Evolutionary conservation across 306 rosid species (phyloP).

Genomic region (Heteromeles arbutifolia): DNA sequence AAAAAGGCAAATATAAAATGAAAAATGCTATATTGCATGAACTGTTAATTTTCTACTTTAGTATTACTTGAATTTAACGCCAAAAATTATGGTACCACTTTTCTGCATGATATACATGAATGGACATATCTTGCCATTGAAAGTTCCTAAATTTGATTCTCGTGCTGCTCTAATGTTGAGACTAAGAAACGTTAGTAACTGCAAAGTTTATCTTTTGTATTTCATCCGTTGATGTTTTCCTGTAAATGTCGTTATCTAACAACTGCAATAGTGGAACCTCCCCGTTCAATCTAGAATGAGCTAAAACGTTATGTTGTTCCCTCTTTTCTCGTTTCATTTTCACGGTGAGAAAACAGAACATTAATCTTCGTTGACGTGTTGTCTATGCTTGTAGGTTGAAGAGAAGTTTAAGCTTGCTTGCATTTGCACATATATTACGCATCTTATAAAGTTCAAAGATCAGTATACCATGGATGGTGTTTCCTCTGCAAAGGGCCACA

Average conservation of each 20-base stretch:
- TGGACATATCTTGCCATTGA: not conserved
- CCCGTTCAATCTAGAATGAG: not conserved
- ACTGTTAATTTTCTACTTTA: not conserved
- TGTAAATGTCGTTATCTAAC: not conserved
- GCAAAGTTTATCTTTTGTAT: not conserved
- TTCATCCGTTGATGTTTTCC: not conserved
- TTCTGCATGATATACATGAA: not conserved
- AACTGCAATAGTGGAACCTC: not conserved
- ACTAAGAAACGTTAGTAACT: not conserved
- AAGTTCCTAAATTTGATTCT: not conserved
- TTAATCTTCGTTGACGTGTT: not conserved
- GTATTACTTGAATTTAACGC: not conserved
- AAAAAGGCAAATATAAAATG: too few species aligned
- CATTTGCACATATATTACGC: slow-evolving; percentile 67
- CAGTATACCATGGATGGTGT: slow-evolving; percentile 41
- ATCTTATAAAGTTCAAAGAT: slow-evolving; percentile 78
- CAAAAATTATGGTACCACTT: not conserved
- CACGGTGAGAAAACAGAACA: not conserved
- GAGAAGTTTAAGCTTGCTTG: slow-evolving; percentile 43
- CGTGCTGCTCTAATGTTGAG: not conserved
- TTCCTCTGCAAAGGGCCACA: slow-evolving; percentile 48
- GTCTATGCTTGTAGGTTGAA: slow-evolving; percentile 51
- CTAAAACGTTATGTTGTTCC: not conserved
- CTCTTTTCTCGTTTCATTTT: not conserved
- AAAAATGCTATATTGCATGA: not conserved